Evolutionary conservation across 768 basidiomycete genomes (phyloP), one percentile per base, ranked within the genome.

Genomic region (Tulasnella sp.): DNA sequence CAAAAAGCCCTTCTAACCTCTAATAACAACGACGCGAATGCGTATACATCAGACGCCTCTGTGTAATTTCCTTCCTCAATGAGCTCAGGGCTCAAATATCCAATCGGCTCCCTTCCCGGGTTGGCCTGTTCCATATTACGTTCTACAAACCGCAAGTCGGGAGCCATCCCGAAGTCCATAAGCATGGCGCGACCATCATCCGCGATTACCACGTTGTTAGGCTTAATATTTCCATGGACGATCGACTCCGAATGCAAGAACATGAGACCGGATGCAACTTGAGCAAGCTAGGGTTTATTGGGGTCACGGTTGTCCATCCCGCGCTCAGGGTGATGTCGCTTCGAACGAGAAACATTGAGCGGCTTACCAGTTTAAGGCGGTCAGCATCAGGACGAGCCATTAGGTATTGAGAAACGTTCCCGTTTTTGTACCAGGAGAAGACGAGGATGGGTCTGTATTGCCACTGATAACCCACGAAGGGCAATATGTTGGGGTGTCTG

Each of bases 161-260:
- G 42, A 42, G 42, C 42, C 42, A 42, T 42, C 42, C 42, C 42
- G 12, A 42, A 42, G 42, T 42, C 42, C 42, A 42, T 42, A 42
- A 42, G 42, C 42, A 42, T 42, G 12, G 42, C 6, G 12, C 42
- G 42, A 42, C 12, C 42, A 12, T 42, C 42, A 12, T 42, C 42
- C 42, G 42, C 42, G 42, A 42, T 42, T 5, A 42, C 12, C 6
- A 42, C 42, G 42, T 42, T 42, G 42, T 4, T 42, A 12, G 42
- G 42, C 12, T 42, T 42, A 42, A 42, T 42, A 72, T 82, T 81
- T 11, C 82, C 82, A 75, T 83, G 82, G 8, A 82, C 82, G 20
- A 83, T 72, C 41, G 81, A 79, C 28, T 48, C 34, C 14, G 44
- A 76, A 74, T 83, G 82, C 16, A 83, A 42, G 78, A 82, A 82